Evolutionary conservation across 257 asterid species (phyloP), one percentile per base, ranked within the genome.

Genomic region (Jaltomata sinuosa): DNA sequence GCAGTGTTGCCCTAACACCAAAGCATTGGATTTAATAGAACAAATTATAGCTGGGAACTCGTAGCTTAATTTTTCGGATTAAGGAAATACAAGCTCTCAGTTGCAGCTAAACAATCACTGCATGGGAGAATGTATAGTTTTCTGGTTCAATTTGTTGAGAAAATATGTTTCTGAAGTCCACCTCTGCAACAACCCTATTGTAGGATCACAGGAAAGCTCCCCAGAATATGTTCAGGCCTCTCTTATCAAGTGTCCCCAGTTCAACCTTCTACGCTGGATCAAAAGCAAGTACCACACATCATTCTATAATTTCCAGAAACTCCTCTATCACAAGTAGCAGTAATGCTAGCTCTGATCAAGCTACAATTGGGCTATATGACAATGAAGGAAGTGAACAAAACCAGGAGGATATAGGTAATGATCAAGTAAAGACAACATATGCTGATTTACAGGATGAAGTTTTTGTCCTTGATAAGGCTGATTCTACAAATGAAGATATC

Each of bases 161-260:
- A 34, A 76, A 47, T 47, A 47, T 76, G 61, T 76, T 76, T 76
- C 81, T 76, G 81, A 76, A 47, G 81, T 76, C 18, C 67, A 67
- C 38, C 83, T 27, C 32, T 38, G 25, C 57, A 84, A 79, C 55
- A 34, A 59, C 65, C 83, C 49, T 64, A 67, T 89, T 85, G 87
- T 91, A 94, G 99, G 98, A 97, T 85, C 91, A 87, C 21, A 83
- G 89, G 67, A 95, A 93, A 90, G 88, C 88, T 80, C 97, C 99
- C 45, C 98, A 93, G 87, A 91, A 97, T 87, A 97, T 94, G 99
- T 97, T 97, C 85, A 91, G 99, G 89, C 99, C 99, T 61, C 91
- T 97, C 72, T 89, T 97, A 86, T 95, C 99, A 82, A 94, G 99
- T 89, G 98, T 93, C 84, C 99, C 99, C 86, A 97, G 95, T 88